Evolutionary conservation across 495 filamentous ascomycete genomes (phyloP), one percentile per base, ranked within the genome.

Genomic region (Mycothermus thermophilus): DNA sequence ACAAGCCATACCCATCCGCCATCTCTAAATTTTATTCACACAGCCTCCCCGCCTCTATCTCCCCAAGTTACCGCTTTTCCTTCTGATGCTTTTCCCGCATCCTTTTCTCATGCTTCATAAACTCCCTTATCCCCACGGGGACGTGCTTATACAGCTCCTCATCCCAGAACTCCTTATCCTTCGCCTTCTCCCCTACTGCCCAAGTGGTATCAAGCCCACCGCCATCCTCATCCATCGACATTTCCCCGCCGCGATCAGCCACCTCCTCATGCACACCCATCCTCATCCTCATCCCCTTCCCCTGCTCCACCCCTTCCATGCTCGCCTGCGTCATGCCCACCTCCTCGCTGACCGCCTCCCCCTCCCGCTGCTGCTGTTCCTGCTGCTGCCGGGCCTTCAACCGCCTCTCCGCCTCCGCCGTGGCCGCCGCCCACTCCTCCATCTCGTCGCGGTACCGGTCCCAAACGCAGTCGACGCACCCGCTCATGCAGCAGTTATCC

Each of bases 401-500:
- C 28, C 55, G 48, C 4, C 54, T 50, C 34, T 65, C 54, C 10
- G 80, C 82, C 49, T 74, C 64, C 28, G 61, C 55, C 10, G 67
- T 63, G 36, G 67, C 63, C 3, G 55, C 62, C 16, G 75, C 81
- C 83, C 84, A 94, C 28, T 80, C 79, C 51, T 96, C 87, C 59
- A 94, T 64, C 37, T 93, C 86, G 41, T 96, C 87, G 3, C 85
- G 66, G 58, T 77, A 93, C 27, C 69, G 64, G 54, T 95, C 88
- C 88, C 88, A 97, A 8, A 93, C 88, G 55, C 90, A 97, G 53
- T 96, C 87, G 19, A 94, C 87, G 54, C 90, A 97, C 18, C 90
- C 90, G 47, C 79, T 84, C 90, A 96, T 97, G 60, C 90, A 97
- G 71, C 90, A 97, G 57, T 96, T 94, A 54, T 95, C 90, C 10